Percentiles rank a stretch among this genome's conserved stretches.
Conservation (phyloP, 1,139 yeast genomes). For the Kurtzmaniella natalensis region DNA sequence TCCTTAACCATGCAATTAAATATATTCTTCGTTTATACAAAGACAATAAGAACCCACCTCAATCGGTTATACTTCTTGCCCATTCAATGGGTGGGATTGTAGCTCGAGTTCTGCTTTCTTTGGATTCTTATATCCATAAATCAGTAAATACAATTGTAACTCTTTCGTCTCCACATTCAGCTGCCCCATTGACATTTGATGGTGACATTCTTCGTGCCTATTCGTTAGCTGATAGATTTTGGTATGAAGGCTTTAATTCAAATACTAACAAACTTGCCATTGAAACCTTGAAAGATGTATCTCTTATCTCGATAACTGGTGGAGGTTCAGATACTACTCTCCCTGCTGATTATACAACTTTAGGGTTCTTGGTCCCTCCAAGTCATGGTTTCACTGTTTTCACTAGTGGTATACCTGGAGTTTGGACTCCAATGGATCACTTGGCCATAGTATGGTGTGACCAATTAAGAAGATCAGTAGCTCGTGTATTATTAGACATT, state of each 20-base stretch:
- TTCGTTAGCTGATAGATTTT: constrained; percentile 69
- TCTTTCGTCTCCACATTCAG: constrained; percentile 87
- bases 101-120: constrained; percentile 71
- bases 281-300: constrained; percentile 42
- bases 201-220: constrained; percentile 78
- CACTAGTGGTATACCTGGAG: constrained; percentile 82
- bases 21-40: constrained; percentile 70
- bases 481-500: constrained; percentile 55
- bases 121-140: constrained; percentile 67
- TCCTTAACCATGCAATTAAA: constrained; percentile 77
- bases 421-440: constrained; percentile 96
- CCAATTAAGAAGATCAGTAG: constrained; percentile 67
- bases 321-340: constrained; percentile 75
- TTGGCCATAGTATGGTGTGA: constrained; percentile 97
- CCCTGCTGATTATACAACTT: constrained; percentile 89
- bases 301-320: constrained; percentile 83
- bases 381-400: constrained; percentile 79
- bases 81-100: constrained; percentile 99
- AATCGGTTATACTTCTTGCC: constrained; percentile 74
- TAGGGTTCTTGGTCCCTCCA: constrained; percentile 68
- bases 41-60: constrained; percentile 38
- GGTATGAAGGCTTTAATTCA: constrained; percentile 58
- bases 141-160: constrained; percentile 85
- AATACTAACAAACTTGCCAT: constrained; percentile 24
- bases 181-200: constrained; percentile 95